A percentile compares a stretch with the other conserved stretches of the same genome.
phyloP scores from a whole-genome alignment of 306 rosid genomes.

The Prunus campanulata region DNA sequence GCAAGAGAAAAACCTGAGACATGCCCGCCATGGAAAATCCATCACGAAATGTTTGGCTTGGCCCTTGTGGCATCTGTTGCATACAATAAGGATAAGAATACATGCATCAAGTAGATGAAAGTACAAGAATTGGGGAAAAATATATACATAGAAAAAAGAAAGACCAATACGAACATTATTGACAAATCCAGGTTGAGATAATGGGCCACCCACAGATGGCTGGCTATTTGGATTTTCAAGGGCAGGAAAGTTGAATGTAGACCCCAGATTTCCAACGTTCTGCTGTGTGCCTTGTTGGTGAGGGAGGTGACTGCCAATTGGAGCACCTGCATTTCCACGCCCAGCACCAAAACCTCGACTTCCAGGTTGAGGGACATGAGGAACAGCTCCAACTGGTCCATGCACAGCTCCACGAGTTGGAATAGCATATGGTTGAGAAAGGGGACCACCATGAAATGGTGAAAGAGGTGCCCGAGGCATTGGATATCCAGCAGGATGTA shows the following conservation, averaged over 20 bases:
- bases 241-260: slow-evolving; percentile 73
- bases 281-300: slow-evolving; percentile 90
- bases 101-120: background rate
- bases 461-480: slow-evolving; percentile 82
- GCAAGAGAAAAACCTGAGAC: slow-evolving; percentile 70
- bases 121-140: slow-evolving; percentile 1
- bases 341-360: slow-evolving; percentile 95
- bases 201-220: slow-evolving; percentile 93
- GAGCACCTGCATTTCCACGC: slow-evolving; percentile 75
- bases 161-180: slow-evolving; percentile 59
- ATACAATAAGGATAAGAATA: slow-evolving; percentile 29
- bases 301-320: slow-evolving; percentile 85
- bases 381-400: slow-evolving; percentile 99
- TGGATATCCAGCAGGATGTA: slow-evolving; percentile 88
- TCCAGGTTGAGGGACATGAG: slow-evolving; percentile 94
- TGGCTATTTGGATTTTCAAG: slow-evolving; percentile 94
- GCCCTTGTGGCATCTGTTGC: slow-evolving; percentile 83
- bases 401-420: slow-evolving; percentile 97
- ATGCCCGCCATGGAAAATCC: slow-evolving; percentile 88
- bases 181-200: slow-evolving; percentile 95
- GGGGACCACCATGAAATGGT: slow-evolving; percentile 82
- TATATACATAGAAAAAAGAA: background rate
- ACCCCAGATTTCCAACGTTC: slow-evolving; percentile 72
- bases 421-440: slow-evolving; percentile 99
- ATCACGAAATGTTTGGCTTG: slow-evolving; percentile 81